A percentile compares a stretch with the other conserved stretches of the same genome.
Conservation (phyloP, 2,329 filamentous ascomycete genomes). For the Neofusicoccum umdonicola region DNA sequence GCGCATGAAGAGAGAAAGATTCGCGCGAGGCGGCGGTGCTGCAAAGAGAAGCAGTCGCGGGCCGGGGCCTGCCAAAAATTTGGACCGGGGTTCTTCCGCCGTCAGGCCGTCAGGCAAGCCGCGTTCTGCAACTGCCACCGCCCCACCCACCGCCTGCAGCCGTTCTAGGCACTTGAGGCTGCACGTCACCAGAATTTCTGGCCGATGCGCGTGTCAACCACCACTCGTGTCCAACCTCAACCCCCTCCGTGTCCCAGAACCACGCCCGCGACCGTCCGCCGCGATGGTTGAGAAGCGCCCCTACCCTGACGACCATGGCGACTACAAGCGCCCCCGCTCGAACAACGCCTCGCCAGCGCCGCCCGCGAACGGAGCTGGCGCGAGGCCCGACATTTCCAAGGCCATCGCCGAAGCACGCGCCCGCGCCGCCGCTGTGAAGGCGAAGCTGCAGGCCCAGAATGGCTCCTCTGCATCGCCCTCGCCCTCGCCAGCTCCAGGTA, state of each 20-base stretch:
- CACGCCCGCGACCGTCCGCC: not conserved
- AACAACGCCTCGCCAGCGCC: conserved; percentile 35
- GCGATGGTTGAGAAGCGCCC: conserved; percentile 46
- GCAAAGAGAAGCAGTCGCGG: not conserved
- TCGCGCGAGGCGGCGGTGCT: not conserved
- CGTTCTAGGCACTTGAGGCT: not conserved
- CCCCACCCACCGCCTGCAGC: not conserved
- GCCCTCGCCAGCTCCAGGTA: conserved; percentile 19
- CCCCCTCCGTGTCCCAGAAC: not conserved
- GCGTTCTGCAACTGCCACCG: conserved; percentile 1
- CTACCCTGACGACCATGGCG: conserved; percentile 36
- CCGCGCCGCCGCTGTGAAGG: conserved; percentile 30
- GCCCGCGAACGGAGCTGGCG: conserved; percentile 23
- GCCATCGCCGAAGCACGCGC: conserved; percentile 22
- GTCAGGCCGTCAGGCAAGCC: not conserved
- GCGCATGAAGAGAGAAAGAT: conserved; percentile 6
- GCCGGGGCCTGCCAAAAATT: conserved; percentile 11
- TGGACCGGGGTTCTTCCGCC: conserved; percentile 10
- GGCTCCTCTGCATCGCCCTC: conserved; percentile 17
- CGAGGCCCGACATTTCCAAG: conserved; percentile 28
- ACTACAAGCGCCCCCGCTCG: conserved; percentile 41
- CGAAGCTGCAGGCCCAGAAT: conserved; percentile 29
- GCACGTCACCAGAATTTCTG: conserved; percentile 7
- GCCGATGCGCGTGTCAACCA: not conserved
- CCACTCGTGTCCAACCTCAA: not conserved